Evolutionary conservation across 2,329 filamentous ascomycete genomes (phyloP), one percentile per base, ranked within the genome.

Genomic region (Lecanicillium sp.): DNA sequence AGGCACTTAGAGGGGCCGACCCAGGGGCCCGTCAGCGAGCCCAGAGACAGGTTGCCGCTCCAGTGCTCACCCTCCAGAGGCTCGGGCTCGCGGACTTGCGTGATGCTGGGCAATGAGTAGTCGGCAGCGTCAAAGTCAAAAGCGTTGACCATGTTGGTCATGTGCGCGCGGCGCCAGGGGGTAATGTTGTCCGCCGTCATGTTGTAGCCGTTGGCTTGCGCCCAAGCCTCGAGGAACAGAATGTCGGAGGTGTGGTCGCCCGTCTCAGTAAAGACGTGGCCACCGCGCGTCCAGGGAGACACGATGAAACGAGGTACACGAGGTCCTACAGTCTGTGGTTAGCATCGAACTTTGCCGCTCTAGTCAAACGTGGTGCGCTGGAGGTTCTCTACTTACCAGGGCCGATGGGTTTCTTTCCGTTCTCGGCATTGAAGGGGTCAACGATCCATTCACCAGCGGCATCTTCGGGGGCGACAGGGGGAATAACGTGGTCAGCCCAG

Each of bases 201-300:
- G 25, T 37, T n/a, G 43, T 59, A 58, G n/a, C 55, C 56, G 14
- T 52, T 51, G 7, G 50, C 55, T 5, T 43, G 35, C 4, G 46
- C 45, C 66, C 67, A 71, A 42, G 66, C 49, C 50, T 74, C 71
- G 4, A 75, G 46, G 45, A 74, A 74, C 42, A 71, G 53, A 22
- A 73, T 71, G 40, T 74, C 70, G 0, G 70, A 74, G 37, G 63
- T 71, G 51, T 74, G 71, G 44, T 74, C 71, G 5, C 65, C 62
- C 18, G 65, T 64, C 52, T 74, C 71, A 6, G 68, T 71, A 45
- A 73, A 74, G 4, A 74, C 68, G 18, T 71, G 60, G 12, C 65
- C 66, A 18, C 71, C 70, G 7, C 70, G 66, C 1, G 70, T 74
- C 63, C 68, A 74, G 0, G 71, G 71, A 2, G 71, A 74, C 37